These are phyloP conservation scores for Diaporthe eres DNA, from an alignment of 2,329 filamentous ascomycete genomes.

Conservation along the genomic window DNA sequence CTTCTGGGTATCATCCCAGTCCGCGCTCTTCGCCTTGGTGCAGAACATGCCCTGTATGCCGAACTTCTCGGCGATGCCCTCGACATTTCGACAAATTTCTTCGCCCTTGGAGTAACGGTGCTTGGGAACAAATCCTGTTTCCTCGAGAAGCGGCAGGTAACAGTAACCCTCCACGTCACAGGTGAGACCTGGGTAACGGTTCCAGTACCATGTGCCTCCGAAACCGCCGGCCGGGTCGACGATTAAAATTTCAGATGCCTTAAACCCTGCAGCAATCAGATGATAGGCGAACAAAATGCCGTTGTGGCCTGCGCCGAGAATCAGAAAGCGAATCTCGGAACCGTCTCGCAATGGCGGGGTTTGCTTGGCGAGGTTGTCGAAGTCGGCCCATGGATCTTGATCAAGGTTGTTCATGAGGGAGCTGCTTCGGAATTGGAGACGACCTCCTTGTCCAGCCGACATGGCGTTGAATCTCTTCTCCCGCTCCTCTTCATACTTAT, in stretches of 20 bases:
- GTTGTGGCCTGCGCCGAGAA: constrained; percentile 2
- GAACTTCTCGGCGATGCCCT: not conserved
- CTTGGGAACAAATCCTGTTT: not conserved
- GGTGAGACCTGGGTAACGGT: constrained; percentile 52
- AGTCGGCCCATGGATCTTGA: not conserved
- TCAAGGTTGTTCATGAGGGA: not conserved
- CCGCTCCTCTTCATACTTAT: not conserved
- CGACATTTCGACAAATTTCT: not conserved
- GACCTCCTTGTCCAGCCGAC: not conserved
- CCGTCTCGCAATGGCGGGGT: not conserved
- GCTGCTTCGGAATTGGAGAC: not conserved
- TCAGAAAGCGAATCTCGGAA: constrained; percentile 3
- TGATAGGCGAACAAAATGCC: not conserved
- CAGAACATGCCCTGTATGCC: constrained; percentile 1
- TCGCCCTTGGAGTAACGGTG: not conserved
- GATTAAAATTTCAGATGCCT: not conserved
- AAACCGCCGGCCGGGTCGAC: constrained; percentile 1
- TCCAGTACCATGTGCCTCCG: constrained; percentile 49
- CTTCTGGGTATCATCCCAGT: constrained; percentile 4
- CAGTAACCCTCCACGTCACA: not conserved
- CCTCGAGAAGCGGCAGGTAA: not conserved
- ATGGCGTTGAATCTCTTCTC: not conserved
- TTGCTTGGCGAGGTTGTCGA: not conserved
- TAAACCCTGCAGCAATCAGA: not conserved
- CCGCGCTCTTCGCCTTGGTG: not conserved